Evolutionary conservation across 768 basidiomycete genomes (phyloP).

Genomic region (Rhodosporidiobolus sp.): DNA sequence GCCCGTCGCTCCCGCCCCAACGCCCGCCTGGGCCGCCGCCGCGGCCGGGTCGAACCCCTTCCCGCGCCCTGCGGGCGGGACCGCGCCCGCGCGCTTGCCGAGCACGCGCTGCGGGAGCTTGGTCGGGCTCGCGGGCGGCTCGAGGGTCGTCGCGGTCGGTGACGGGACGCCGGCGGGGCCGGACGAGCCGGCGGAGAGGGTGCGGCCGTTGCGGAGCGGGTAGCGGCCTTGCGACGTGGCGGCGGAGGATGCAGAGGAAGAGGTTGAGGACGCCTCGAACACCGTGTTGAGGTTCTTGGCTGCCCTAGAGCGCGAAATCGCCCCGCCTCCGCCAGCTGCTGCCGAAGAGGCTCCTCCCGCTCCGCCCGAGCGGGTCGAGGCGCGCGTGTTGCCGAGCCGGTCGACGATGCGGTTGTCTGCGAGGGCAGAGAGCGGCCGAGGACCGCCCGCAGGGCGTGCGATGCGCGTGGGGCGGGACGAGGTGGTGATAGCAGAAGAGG

Average conservation of each 20-base stretch:
- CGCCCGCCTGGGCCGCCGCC: background rate
- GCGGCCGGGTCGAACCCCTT: background rate
- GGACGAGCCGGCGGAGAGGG: conserved; percentile 3
- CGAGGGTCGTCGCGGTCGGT: background rate
- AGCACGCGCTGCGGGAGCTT: conserved; percentile 32
- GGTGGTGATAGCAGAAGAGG: background rate
- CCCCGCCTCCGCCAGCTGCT: background rate
- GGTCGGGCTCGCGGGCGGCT: conserved; percentile 19
- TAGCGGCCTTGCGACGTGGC: conserved; percentile 12
- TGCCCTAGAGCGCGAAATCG: conserved; percentile 5
- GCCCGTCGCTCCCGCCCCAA: background rate
- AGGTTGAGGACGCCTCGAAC: conserved; percentile 13
- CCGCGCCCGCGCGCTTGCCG: conserved; percentile 17
- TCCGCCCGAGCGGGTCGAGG: background rate
- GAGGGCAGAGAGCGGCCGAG: conserved; percentile 24
- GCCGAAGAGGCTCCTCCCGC: background rate
- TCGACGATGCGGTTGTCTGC: conserved; percentile 32
- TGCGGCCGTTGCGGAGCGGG: conserved; percentile 18
- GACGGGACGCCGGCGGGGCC: background rate
- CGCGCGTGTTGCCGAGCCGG: conserved; percentile 3
- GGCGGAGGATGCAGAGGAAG: no score
- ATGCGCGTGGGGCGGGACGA: conserved; percentile 26
- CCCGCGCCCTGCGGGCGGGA: background rate
- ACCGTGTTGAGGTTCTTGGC: conserved; percentile 36
- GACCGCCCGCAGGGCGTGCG: conserved; percentile 6